Base-by-base conservation (phyloP, 129 eudicot genomes). In the Flaveria linearis region DNA sequence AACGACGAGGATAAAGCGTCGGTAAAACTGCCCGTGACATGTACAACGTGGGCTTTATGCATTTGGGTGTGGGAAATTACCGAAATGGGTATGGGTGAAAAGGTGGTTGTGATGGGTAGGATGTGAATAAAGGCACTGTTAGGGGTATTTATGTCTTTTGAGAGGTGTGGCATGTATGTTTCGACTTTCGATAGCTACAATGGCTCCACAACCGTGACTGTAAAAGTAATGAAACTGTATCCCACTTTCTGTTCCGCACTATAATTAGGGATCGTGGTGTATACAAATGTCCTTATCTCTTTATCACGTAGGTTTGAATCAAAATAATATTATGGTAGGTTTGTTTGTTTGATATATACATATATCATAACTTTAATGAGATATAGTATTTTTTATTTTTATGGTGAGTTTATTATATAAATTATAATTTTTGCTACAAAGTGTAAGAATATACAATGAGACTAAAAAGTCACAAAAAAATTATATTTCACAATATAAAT, bases 11-110 rank as follows among this genome's bases (percentile, higher is more conserved):
- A 82, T 73, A 74, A 82, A 47, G 50, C 64, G 78, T 63, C 20
- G 55, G 39, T 20, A 9, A 60, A 63, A 78, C 78, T 79, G 66
- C 36, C 33, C 16, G 11, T 25, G 28, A 72, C 78, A 72, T 72
- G 78, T 72, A 72, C 36, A 20, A 72, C 78, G 26, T 79, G 78
- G 78, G 74, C 43, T 30, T 23, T 17, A 30, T 68, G 84, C 49
- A 36, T 30, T 56, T 72, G 52, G 13, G 9, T 65, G 41, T 3
- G 33, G 22, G 8, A 56, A 72, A 72, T 64, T 80, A 80, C 83
- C 50, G 73, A 72, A 79, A 72, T 22, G 51, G 78, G 74, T 73
- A 8, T 64, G 14, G 0, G 8, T 6, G n/a, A 12, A 51, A 7
- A 3, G 25, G 57, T 64, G 10, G 39, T 49, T 17, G 49, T 47